Evolutionary conservation across 306 rosid species (phyloP), one percentile per base, ranked within the genome.

Genomic region (Psophocarpus tetragonolobus): DNA sequence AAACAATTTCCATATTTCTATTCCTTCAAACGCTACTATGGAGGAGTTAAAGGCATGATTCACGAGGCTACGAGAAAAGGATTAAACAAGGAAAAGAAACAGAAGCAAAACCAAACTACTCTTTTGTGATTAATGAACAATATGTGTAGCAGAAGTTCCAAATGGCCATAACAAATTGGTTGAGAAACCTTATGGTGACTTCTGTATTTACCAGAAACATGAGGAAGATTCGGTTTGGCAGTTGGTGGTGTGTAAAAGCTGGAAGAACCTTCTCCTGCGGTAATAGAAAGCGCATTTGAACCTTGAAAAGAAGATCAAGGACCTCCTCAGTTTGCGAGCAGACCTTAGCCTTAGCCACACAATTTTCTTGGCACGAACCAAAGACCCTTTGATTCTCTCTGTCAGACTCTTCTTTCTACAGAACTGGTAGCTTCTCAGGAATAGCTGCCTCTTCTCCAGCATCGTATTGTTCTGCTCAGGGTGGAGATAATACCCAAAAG

Each of bases 391-490:
- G 80, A 93, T 83, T 75, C 87, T 91, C 85, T 88, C 91, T 1
- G 84, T n/a, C 0, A 93, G 11, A 60, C 83, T 90, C 84, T 83
- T 87, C 78, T 87, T 91, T 73, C 93, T 71, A 81, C 88, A 69
- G 86, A 93, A 93, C 77, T 93, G 91, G 76, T 93, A 93, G 89
- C 98, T 93, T 84, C 96, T 88, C 14, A 93, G 85, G 33, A 93
- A 93, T 2, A 91, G 29, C 41, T 90, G 97, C 67, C 98, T 87
- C 87, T 93, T 93, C 68, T 91, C 98, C 77, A 85, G 38, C 88
- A 87, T 88, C 71, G 73, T 76, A 80, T 80, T 56, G 78, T 74
- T 80, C 41, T 80, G 86, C 6, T 90, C 87, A 32, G 74, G 78
- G 44, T 21, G 66, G 82, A 51, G 87, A n/a, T 63, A 78, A 18